Evolutionary conservation across 345 rosid species (phyloP).

Genomic region (Dovyalis caffra): DNA sequence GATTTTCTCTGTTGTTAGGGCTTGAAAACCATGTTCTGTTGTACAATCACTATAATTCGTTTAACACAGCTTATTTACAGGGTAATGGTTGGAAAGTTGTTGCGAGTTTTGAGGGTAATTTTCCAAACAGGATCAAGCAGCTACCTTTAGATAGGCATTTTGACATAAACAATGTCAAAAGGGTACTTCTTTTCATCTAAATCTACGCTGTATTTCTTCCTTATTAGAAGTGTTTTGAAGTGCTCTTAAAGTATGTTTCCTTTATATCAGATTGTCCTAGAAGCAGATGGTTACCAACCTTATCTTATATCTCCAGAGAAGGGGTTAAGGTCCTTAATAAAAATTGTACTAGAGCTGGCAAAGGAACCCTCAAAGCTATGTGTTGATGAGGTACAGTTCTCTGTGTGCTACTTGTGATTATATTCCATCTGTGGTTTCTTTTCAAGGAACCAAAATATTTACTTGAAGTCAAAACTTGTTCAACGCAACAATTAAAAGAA

Average conservation of each 20-base stretch:
- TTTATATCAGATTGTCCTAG: constrained; percentile 72
- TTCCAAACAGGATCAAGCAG: constrained; percentile 92
- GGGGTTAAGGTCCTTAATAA: constrained; percentile 94
- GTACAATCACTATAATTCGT: background rate
- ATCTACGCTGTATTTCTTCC: background rate
- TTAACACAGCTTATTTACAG: constrained; percentile 41
- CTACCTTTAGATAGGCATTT: constrained; percentile 96
- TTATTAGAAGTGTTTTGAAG: constrained; percentile 4
- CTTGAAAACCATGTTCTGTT: background rate
- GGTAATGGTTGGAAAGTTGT: constrained; percentile 99
- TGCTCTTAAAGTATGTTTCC: constrained; percentile 13
- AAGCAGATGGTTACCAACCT: constrained; percentile 99
- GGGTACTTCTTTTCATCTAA: constrained; percentile 49
- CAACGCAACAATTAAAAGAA: background rate
- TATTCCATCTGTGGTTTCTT: background rate
- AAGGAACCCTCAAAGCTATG: constrained; percentile 94
- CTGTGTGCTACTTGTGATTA: background rate
- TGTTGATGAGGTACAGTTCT: constrained; percentile 80
- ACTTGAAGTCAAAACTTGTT: background rate
- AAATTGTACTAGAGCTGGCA: constrained; percentile 93
- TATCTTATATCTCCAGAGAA: constrained; percentile 99
- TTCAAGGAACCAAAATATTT: background rate
- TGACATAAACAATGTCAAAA: constrained; percentile 86
- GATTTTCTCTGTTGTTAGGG: background rate
- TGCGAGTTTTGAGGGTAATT: constrained; percentile 94